phyloP scores from a whole-genome alignment of 306 rosid species.

The Leucaena leucocephala region DNA sequence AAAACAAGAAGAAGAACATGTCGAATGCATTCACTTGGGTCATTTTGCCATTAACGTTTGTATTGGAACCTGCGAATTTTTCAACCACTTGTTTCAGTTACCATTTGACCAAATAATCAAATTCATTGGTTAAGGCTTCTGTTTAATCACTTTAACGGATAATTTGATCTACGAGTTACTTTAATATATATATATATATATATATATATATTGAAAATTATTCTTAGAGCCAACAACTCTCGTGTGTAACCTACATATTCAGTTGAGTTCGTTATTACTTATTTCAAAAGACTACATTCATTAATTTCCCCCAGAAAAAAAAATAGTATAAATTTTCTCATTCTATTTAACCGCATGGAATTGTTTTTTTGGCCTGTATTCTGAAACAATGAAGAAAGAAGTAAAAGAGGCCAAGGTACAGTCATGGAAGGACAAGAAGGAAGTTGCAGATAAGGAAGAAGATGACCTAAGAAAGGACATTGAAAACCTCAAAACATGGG shows the following conservation, averaged over 20 bases:
- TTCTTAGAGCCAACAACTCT: background rate
- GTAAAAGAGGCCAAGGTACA: background rate
- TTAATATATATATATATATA: background rate
- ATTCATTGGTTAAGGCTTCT: background rate
- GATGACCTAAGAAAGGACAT: constrained; percentile 32
- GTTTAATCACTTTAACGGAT: background rate
- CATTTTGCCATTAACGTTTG: background rate
- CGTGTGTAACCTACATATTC: background rate
- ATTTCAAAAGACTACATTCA: background rate
- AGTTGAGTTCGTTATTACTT: background rate
- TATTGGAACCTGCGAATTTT: background rate
- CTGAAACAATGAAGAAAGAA: constrained; percentile 7
- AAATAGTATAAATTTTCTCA: background rate
- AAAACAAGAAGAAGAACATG: background rate
- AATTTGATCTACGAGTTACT: background rate
- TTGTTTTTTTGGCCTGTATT: background rate
- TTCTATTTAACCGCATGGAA: background rate
- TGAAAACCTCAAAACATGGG: constrained; percentile 42
- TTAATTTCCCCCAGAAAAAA: background rate
- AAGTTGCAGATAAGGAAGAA: constrained; percentile 34
- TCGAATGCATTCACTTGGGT: background rate
- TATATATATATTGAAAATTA: background rate
- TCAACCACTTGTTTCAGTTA: background rate
- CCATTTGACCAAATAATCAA: background rate
- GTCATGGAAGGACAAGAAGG: constrained; percentile 29